phyloP scores from a whole-genome alignment of 306 rosid genomes.

The Quercus ilex region DNA sequence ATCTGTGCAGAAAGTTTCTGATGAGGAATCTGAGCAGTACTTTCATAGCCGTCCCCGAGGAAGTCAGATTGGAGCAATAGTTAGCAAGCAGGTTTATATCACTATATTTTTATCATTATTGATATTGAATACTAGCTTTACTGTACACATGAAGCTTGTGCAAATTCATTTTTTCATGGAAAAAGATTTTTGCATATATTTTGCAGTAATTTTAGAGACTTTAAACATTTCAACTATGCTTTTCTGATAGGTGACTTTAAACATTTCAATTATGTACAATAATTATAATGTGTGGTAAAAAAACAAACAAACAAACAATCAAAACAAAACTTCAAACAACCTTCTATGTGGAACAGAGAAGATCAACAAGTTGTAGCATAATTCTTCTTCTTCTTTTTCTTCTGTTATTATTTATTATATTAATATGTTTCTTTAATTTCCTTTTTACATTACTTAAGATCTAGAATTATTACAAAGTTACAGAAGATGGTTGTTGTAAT shows the following conservation, averaged over 20 bases:
- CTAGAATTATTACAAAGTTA: background rate
- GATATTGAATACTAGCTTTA: background rate
- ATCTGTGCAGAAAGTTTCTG: constrained; percentile 75
- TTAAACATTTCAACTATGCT: background rate
- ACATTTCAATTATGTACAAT: background rate
- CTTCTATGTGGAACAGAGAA: background rate
- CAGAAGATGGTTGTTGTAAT: background rate
- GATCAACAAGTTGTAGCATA: background rate
- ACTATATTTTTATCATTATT: background rate
- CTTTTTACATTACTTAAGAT: background rate
- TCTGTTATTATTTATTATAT: background rate
- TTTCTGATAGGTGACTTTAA: too few species aligned
- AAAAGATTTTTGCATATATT: background rate
- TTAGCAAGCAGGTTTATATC: constrained; percentile 81
- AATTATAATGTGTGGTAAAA: background rate
- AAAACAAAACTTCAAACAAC: background rate
- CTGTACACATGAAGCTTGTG: background rate
- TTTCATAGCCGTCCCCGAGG: constrained; percentile 97
- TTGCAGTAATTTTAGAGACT: background rate
- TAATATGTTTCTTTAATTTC: background rate
- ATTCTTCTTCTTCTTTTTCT: background rate
- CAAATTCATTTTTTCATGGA: background rate
- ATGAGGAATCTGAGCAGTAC: constrained; percentile 83
- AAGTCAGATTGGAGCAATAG: constrained; percentile 96
- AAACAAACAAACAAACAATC: background rate